phyloP scores from a whole-genome alignment of 371 early-diverging fungal species.

The Syncephalastrum monosporum region DNA sequence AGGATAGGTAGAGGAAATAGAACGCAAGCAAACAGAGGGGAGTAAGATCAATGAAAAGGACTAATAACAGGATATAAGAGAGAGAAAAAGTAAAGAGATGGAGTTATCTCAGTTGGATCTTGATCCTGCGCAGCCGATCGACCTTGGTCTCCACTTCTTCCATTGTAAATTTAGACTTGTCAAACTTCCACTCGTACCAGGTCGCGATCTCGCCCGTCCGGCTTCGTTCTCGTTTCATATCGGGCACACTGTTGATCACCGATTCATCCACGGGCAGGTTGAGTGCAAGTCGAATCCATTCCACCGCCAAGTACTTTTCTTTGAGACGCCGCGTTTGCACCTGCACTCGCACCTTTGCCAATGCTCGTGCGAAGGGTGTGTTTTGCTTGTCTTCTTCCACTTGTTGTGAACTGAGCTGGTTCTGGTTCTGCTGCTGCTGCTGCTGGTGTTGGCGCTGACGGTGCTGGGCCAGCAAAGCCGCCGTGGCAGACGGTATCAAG shows the following conservation, averaged over 20 bases:
- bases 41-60: no score
- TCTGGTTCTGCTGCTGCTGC: constrained; percentile 15
- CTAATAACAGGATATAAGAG: no score
- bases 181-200: constrained; percentile 48
- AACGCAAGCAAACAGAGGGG: no score
- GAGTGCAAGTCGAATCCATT: constrained; percentile 50
- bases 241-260: constrained; percentile 20
- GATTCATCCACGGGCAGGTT: constrained; percentile 35
- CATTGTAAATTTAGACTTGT: constrained; percentile 24
- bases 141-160: constrained; percentile 39
- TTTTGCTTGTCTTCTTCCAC: constrained; percentile 9
- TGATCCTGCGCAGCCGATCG: constrained; percentile 29
- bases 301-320: constrained; percentile 39
- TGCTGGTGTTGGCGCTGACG: constrained; percentile 9
- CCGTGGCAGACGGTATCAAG: constrained; percentile 6
- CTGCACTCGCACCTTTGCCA: constrained; percentile 39
- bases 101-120: constrained; percentile 4
- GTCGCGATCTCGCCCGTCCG: constrained; percentile 44
- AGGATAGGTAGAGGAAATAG: no score
- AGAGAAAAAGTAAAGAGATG: no score
- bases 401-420: background rate
- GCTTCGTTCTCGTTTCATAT: constrained; percentile 8
- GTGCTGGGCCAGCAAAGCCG: constrained; percentile 30
- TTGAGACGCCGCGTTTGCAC: constrained; percentile 39
- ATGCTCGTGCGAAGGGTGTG: constrained; percentile 35